Base-by-base conservation (phyloP, 1,284 basidiomycete species). In the Cutaneotrichosporon sp. region DNA sequence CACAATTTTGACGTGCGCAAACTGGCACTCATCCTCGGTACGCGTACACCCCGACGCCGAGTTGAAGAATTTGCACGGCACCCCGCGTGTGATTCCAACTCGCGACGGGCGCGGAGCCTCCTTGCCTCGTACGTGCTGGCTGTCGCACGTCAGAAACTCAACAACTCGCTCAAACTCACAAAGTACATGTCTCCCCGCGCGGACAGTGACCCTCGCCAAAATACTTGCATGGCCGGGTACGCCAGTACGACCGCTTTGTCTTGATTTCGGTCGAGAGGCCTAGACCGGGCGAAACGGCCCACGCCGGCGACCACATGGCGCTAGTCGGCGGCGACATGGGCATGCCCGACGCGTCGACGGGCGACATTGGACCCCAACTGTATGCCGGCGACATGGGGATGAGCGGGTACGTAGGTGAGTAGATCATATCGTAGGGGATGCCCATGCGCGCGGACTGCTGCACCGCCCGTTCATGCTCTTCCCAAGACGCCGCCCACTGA, bases 41-140 rank as follows among this genome's bases (percentile, higher is more conserved):
- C 64, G 65, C n/a, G 46, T 49, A 43, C 74, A 76, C 1, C 73
- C 74, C 14, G 51, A 34, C 2, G 63, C 42, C 12, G 68, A 70
- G 61, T 76, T 76, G 67, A 62, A 75, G 55, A 70, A 72, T 56
- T 72, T 66, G 59, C 67, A 73, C 1, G 67, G 66, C 0, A 64
- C 43, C 1, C 26, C 26, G 26, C 26, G 26, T 10, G 26, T 30
- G 26, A 7, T 30, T 5, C 26, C 26, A 5, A 30, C 5, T 7
- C 26, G 26, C 26, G 26, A 30, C 5, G 26, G 26, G 10, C 26
- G 26, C 26, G 26, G 5, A 7, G 26, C 26, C 26, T 30, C 26
- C 10, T 30, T 30, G 26, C 26, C 26, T 10, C 10, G 5, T 40
- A 61, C 35, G 49, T 66, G 64, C 55, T 59, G 52, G 46, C 62